Conservation (phyloP, 805 yeast species). For the Metschnikowia noctiluminum region DNA sequence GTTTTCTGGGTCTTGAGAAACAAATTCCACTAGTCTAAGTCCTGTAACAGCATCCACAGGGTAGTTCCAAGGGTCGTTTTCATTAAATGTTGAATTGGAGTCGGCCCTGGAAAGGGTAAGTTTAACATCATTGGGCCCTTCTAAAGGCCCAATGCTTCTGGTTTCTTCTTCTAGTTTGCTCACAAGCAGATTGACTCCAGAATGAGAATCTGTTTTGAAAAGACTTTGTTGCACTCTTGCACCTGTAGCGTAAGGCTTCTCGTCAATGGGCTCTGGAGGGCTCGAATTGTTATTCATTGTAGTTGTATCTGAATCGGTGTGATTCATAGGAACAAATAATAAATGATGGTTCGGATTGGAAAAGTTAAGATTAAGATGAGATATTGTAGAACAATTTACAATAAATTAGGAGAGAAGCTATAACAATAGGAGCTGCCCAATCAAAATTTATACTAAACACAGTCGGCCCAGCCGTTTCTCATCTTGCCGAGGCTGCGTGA, state of each 20-base stretch:
- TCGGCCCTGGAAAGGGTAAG: conserved; percentile 30
- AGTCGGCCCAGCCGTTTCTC: neutral
- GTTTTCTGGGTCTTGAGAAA: conserved; percentile 45
- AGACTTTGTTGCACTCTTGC: conserved; percentile 1
- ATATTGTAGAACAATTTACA: too few relatives aligned
- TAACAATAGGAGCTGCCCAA: too few relatives aligned
- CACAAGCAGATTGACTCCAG: conserved; percentile 34
- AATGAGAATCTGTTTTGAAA: neutral
- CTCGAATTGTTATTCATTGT: neutral
- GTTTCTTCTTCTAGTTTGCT: conserved; percentile 37
- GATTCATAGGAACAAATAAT: neutral
- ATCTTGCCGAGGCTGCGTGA: conserved; percentile 2
- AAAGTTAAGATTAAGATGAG: neutral
- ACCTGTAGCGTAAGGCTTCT: neutral
- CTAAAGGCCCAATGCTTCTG: conserved; percentile 54
- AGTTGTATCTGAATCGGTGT: neutral
- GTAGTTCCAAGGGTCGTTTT: conserved; percentile 55
- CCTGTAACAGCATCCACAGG: conserved; percentile 54
- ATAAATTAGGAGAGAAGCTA: too few relatives aligned
- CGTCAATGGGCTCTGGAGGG: neutral
- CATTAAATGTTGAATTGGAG: conserved; percentile 26
- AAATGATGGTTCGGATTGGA: neutral
- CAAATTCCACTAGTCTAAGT: conserved; percentile 54
- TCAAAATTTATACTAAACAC: neutral
- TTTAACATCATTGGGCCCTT: conserved; percentile 50